A percentile compares a stretch with the other conserved stretches of the same genome.
These are phyloP conservation scores for Stentor roeselii DNA, from an alignment of 73 alveolate species.

Conservation along the genomic window DNA sequence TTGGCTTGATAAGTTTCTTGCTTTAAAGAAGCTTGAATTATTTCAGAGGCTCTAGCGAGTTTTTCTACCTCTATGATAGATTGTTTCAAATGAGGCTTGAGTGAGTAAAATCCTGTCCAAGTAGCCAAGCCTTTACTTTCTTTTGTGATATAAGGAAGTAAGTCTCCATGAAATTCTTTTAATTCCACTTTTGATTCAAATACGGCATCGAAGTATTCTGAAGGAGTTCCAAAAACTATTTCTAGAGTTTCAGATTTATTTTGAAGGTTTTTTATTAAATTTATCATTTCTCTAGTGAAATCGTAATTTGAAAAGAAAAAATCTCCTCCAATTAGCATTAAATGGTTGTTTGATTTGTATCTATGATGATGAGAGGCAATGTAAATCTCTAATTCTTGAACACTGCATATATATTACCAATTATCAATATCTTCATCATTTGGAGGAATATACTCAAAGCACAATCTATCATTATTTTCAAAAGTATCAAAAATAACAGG, in stretches of 20 bases:
- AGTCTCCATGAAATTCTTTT: neutral
- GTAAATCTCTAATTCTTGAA: neutral
- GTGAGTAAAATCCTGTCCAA: slow-evolving; percentile 33
- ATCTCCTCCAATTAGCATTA: slow-evolving; percentile 10
- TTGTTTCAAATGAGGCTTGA: slow-evolving; percentile 41
- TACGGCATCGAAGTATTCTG: neutral
- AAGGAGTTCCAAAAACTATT: neutral
- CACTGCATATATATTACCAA: neutral
- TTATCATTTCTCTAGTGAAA: neutral
- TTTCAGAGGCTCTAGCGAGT: slow-evolving; percentile 29
- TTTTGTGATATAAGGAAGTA: neutral
- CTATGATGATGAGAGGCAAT: too few relatives aligned
- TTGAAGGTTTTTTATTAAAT: too few relatives aligned
- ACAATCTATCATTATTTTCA: neutral
- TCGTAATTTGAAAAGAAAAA: neutral
- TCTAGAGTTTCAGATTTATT: too few relatives aligned
- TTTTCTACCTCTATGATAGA: slow-evolving; percentile 30
- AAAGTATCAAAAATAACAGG: neutral
- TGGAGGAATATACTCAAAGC: neutral
- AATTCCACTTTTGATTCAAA: neutral
- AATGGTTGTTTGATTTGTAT: neutral
- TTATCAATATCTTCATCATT: neutral
- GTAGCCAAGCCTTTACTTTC: neutral
- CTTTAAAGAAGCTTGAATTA: neutral
- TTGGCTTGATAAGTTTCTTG: neutral